Evolutionary conservation across 257 asterid genomes (phyloP).

Genomic region (Henckelia pumila): DNA sequence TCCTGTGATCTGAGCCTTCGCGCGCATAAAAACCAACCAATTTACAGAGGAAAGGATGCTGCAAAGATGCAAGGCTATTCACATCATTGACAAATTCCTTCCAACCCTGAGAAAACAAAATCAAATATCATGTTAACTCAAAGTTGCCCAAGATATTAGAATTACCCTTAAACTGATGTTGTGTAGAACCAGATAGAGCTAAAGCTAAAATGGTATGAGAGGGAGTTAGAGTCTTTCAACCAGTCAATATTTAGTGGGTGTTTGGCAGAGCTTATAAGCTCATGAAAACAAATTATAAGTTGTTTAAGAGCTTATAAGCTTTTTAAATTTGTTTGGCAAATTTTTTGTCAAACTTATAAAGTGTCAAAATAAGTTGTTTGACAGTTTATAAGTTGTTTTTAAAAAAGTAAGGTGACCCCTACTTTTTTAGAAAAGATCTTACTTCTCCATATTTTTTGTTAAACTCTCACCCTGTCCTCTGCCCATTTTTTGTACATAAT

Average conservation of each 20-base stretch:
- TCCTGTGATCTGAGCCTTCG: conserved; percentile 73
- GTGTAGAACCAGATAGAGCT: background rate
- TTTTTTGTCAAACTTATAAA: no score
- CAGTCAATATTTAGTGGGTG: background rate
- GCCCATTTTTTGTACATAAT: no score
- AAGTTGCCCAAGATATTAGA: background rate
- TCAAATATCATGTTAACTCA: conserved; percentile 12
- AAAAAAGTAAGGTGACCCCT: no score
- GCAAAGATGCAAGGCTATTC: conserved; percentile 74
- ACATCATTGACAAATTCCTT: conserved; percentile 82
- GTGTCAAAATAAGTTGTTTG: no score
- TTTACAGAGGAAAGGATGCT: conserved; percentile 73
- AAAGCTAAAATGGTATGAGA: background rate
- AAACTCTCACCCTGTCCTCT: no score
- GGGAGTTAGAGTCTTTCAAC: background rate
- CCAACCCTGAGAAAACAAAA: conserved; percentile 53
- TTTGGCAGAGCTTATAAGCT: no score
- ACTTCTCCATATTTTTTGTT: no score
- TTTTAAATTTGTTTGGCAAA: no score
- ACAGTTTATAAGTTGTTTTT: no score
- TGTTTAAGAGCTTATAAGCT: no score
- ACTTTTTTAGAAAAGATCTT: no score
- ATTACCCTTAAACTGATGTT: conserved; percentile 6
- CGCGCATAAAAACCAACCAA: conserved; percentile 88
- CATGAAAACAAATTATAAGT: no score